phyloP scores from a whole-genome alignment of 1,284 basidiomycete species.

The Austroboletus niveus region DNA sequence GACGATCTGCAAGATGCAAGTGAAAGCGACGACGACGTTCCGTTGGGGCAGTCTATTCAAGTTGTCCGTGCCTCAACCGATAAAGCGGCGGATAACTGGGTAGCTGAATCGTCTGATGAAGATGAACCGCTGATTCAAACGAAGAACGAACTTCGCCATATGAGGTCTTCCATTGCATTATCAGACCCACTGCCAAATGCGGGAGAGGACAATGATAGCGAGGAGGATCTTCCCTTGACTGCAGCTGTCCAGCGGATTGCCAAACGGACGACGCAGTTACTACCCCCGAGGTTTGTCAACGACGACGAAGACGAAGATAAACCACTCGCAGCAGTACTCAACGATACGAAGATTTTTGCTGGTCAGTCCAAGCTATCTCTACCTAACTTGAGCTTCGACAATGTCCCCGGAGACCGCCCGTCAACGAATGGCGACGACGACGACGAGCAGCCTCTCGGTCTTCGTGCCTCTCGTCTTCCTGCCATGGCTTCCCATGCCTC shows the following conservation, averaged over 20 bases:
- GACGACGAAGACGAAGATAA: constrained; percentile 61
- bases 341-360: constrained; percentile 48
- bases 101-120: constrained; percentile 57
- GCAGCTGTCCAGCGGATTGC: constrained; percentile 44
- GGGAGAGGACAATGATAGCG: constrained; percentile 50
- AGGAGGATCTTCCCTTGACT: constrained; percentile 74
- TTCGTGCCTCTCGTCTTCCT: constrained; percentile 38
- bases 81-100: constrained; percentile 47
- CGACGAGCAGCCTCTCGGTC: constrained; percentile 61
- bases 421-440: constrained; percentile 45
- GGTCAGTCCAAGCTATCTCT: constrained; percentile 49
- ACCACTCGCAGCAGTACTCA: constrained; percentile 61
- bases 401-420: constrained; percentile 27
- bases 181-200: constrained; percentile 8
- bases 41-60: constrained; percentile 17
- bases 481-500: constrained; percentile 24
- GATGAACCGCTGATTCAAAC: constrained; percentile 52
- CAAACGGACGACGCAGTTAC: constrained; percentile 25
- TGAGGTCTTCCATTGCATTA: constrained; percentile 15
- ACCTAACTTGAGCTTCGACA: constrained; percentile 46
- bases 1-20: constrained; percentile 50
- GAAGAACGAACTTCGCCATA: constrained; percentile 51
- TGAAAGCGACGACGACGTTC: constrained; percentile 47
- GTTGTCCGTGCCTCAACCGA: constrained; percentile 23
- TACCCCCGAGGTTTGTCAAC: constrained; percentile 8